These are phyloP conservation scores for Piromyces sp. DNA, from an alignment of 192 early-diverging fungal genomes.

Conservation along the genomic window DNA sequence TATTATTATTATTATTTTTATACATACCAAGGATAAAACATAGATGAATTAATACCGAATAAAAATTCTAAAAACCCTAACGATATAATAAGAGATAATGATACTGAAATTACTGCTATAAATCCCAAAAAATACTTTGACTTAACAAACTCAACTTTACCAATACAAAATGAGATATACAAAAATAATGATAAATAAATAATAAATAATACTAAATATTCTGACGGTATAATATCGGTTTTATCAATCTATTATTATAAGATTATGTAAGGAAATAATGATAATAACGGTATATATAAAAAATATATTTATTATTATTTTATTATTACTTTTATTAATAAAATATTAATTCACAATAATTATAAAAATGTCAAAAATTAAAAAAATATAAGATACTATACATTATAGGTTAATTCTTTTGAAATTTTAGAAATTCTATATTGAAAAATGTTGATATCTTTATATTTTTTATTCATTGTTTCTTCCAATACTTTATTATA, in stretches of 20 bases:
- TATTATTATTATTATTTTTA: no score
- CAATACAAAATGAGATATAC: neutral
- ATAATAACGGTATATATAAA: no score
- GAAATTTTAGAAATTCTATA: neutral
- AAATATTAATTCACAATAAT: neutral
- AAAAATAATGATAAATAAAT: neutral
- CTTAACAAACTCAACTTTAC: neutral
- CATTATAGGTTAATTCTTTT: neutral
- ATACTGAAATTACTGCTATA: neutral
- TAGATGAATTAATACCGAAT: neutral
- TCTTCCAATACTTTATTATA: neutral
- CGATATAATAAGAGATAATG: neutral
- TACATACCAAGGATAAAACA: neutral
- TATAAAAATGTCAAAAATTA: neutral
- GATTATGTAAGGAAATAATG: no score
- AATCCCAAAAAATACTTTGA: neutral
- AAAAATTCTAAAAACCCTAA: neutral
- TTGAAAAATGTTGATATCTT: neutral
- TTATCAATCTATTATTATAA: neutral
- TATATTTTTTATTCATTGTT: neutral
- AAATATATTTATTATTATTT: no score
- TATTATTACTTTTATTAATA: neutral
- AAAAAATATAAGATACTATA: neutral
- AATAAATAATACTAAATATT: neutral
- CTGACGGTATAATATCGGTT: neutral